These are phyloP conservation scores for Elaeis oleifera DNA, from an alignment of 202 grass and related monocot species.

Conservation along the genomic window DNA sequence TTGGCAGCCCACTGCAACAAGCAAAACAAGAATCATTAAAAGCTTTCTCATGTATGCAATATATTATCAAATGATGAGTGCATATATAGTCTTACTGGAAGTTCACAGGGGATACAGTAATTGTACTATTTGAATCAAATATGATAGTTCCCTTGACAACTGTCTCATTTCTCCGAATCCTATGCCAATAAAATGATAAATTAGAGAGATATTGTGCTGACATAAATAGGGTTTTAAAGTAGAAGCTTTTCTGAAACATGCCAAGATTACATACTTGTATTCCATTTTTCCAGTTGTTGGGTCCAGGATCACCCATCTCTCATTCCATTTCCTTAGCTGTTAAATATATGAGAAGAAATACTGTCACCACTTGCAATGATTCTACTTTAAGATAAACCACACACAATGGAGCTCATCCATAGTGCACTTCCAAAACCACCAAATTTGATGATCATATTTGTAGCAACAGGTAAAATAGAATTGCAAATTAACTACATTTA, in stretches of 20 bases:
- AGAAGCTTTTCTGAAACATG: slow-evolving; percentile 1
- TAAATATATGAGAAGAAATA: slow-evolving; percentile 20
- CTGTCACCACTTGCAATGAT: slow-evolving; percentile 2
- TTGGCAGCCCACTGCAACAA: slow-evolving; percentile 67
- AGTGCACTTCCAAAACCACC: no score
- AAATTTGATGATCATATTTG: no score
- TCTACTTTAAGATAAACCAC: no score
- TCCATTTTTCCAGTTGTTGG: slow-evolving; percentile 94
- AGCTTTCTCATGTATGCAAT: not conserved
- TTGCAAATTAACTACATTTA: no score
- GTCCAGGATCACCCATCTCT: slow-evolving; percentile 86
- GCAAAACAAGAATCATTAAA: slow-evolving; percentile 9
- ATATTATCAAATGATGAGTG: slow-evolving; percentile 12
- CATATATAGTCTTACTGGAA: slow-evolving; percentile 58
- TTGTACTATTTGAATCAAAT: slow-evolving; percentile 74
- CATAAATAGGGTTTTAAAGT: not conserved
- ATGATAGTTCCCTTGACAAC: slow-evolving; percentile 48
- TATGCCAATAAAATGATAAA: slow-evolving; percentile 34
- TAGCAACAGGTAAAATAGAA: no score
- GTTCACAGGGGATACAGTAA: slow-evolving; percentile 69
- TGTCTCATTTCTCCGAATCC: slow-evolving; percentile 60
- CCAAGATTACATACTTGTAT: slow-evolving; percentile 70
- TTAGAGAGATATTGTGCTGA: slow-evolving; percentile 2
- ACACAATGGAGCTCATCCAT: no score
- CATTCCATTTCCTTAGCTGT: slow-evolving; percentile 95